Evolutionary conservation across 208 protist genomes (phyloP).

Genomic region (Phytomonas sp.): DNA sequence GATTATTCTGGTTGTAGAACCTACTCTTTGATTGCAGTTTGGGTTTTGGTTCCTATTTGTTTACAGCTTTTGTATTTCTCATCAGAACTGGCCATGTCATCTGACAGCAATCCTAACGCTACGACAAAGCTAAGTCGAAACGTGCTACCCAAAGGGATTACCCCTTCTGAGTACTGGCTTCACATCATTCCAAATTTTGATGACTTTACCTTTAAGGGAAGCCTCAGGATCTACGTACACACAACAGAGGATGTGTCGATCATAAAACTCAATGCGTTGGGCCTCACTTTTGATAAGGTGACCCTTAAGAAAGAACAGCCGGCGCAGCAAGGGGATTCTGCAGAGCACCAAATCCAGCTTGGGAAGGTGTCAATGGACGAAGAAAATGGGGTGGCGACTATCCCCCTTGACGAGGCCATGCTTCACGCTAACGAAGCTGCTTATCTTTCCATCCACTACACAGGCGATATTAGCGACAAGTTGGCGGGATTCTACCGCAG

Average conservation of each 20-base stretch:
- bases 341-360: slow-evolving; percentile 2
- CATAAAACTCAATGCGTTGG: slow-evolving; percentile 66
- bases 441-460: slow-evolving; percentile 71
- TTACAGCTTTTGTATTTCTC: slow-evolving; percentile 1
- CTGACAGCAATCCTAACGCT: neutral
- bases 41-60: slow-evolving; percentile 8
- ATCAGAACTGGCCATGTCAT: neutral
- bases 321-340: neutral
- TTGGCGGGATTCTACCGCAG: slow-evolving; percentile 91
- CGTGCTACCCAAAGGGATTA: neutral
- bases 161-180: neutral
- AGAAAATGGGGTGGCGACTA: slow-evolving; percentile 19
- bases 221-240: slow-evolving; percentile 42
- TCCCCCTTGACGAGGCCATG: slow-evolving; percentile 17
- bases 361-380: slow-evolving; percentile 23
- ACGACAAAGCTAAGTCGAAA: neutral
- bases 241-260: slow-evolving; percentile 12
- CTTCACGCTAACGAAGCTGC: slow-evolving; percentile 21
- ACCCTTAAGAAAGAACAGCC: slow-evolving; percentile 14
- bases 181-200: slow-evolving; percentile 46
- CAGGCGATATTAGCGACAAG: slow-evolving; percentile 87
- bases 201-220: slow-evolving; percentile 47
- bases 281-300: slow-evolving; percentile 36
- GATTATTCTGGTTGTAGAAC: neutral
- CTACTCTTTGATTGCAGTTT: neutral